A percentile compares a stretch with the other conserved stretches of the same genome.
These are phyloP conservation scores for Fusarium mangiferae DNA, from an alignment of 2,329 filamentous ascomycete genomes.

Conservation along the genomic window DNA sequence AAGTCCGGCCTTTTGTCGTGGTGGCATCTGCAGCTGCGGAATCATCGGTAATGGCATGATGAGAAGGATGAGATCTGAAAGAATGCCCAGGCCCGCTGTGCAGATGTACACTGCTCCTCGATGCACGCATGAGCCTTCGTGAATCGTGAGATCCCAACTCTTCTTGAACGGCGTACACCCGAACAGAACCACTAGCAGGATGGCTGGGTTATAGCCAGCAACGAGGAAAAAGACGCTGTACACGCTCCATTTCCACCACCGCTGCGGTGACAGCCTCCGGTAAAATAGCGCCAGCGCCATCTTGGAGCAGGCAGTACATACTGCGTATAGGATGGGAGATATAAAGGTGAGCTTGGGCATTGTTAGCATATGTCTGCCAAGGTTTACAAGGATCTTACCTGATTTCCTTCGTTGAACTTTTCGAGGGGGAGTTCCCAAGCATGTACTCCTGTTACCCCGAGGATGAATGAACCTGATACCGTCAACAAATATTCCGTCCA, in stretches of 20 bases:
- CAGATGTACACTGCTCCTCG: conserved; percentile 35
- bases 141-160: conserved; percentile 45
- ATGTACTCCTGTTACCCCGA: conserved; percentile 43
- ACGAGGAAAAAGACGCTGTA: conserved; percentile 47
- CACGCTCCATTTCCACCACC: conserved; percentile 47
- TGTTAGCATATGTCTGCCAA: not conserved
- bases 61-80: conserved; percentile 59
- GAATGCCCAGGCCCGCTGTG: conserved; percentile 58
- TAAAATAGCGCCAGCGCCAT: conserved; percentile 53
- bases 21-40: conserved; percentile 56
- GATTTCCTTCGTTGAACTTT: conserved; percentile 27
- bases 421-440: conserved; percentile 45
- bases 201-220: conserved; percentile 46
- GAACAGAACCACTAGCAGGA: conserved; percentile 51
- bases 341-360: conserved; percentile 35
- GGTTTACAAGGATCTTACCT: not conserved
- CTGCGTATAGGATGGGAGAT: conserved; percentile 36
- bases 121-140: conserved; percentile 55
- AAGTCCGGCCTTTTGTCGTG: conserved; percentile 58
- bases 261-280: conserved; percentile 49
- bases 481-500: not conserved
- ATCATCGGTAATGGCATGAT: conserved; percentile 59
- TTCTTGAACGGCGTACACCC: conserved; percentile 50
- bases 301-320: conserved; percentile 49
- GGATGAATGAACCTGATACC: conserved; percentile 16